Percentiles rank a stretch among this genome's conserved stretches.
phyloP scores from a whole-genome alignment of 495 filamentous ascomycete genomes.

The Parathielavia appendiculata region DNA sequence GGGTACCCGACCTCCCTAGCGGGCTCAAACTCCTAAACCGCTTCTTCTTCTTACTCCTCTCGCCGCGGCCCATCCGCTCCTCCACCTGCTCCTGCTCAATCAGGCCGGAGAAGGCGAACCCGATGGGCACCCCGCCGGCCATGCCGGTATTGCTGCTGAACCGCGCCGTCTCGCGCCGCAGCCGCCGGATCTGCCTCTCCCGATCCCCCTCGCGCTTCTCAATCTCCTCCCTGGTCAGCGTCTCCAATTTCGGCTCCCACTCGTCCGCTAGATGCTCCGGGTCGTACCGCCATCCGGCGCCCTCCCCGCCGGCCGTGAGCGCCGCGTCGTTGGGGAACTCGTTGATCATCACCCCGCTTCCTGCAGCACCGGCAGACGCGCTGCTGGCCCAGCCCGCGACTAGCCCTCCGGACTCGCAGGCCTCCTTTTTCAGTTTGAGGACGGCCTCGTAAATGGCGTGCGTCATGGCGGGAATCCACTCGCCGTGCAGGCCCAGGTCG shows the following conservation, averaged over 20 bases:
- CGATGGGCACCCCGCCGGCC: constrained; percentile 56
- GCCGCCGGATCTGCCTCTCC: constrained; percentile 78
- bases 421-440: constrained; percentile 88
- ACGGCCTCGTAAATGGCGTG: constrained; percentile 97
- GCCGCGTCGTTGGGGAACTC: constrained; percentile 89
- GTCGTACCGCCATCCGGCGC: constrained; percentile 93
- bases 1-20: constrained; percentile 58
- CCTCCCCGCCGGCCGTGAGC: constrained; percentile 49
- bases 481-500: constrained; percentile 79
- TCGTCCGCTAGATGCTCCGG: constrained; percentile 81
- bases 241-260: constrained; percentile 93
- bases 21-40: constrained; percentile 82
- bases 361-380: background rate
- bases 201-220: constrained; percentile 95
- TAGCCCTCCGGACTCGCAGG: constrained; percentile 80
- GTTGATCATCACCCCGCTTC: constrained; percentile 47
- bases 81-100: constrained; percentile 57
- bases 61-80: constrained; percentile 72
- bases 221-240: constrained; percentile 89
- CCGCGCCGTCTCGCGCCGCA: constrained; percentile 85
- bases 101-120: constrained; percentile 51
- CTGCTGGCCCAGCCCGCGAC: constrained; percentile 52
- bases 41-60: constrained; percentile 89
- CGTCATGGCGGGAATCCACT: constrained; percentile 91
- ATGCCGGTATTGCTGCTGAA: constrained; percentile 82